Conservation (phyloP, 1,284 basidiomycete species). For the Pseudozyma flocculosa region DNA sequence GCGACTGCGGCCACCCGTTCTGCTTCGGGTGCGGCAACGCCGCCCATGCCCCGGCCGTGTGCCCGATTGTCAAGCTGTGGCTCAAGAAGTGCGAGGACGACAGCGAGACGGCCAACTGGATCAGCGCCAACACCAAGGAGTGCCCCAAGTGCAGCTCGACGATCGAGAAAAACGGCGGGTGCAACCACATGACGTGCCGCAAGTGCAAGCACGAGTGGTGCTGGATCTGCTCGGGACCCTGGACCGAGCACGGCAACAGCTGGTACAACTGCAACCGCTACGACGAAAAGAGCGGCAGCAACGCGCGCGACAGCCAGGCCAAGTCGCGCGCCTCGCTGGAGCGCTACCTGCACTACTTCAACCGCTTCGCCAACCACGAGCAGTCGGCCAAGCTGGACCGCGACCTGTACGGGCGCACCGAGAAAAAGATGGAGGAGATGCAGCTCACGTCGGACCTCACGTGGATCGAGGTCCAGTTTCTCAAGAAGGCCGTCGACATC, state of each 20-base stretch:
- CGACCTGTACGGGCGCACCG: slow-evolving; percentile 87
- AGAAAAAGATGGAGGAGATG: slow-evolving; percentile 99
- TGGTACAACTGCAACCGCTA: slow-evolving; percentile 99
- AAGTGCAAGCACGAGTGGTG: slow-evolving; percentile 64
- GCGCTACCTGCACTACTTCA: slow-evolving; percentile 71
- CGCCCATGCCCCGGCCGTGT: slow-evolving; percentile 89
- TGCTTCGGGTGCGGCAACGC: slow-evolving; percentile 56
- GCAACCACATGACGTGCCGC: slow-evolving; percentile 62
- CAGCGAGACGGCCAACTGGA: slow-evolving; percentile 98
- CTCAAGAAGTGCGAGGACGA: slow-evolving; percentile 96
- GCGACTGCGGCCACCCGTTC: slow-evolving; percentile 72
- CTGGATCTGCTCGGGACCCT: slow-evolving; percentile 75
- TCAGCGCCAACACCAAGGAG: slow-evolving; percentile 98
- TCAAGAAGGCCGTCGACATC: slow-evolving; percentile 95
- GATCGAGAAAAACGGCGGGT: slow-evolving; percentile 99
- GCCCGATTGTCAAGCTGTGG: slow-evolving; percentile 87
- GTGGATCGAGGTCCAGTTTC: slow-evolving; percentile 99
- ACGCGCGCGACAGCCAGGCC: slow-evolving; percentile 71
- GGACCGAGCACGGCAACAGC: slow-evolving; percentile 94
- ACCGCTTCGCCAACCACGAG: slow-evolving; percentile 89
- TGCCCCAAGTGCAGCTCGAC: slow-evolving; percentile 87
- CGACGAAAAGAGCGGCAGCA: slow-evolving; percentile 85
- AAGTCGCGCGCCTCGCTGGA: slow-evolving; percentile 81
- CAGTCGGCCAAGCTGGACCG: slow-evolving; percentile 93
- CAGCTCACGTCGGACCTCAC: slow-evolving; percentile 85